Evolutionary conservation across 441 rosid genomes (phyloP).

Genomic region (Erodium moschatum): DNA sequence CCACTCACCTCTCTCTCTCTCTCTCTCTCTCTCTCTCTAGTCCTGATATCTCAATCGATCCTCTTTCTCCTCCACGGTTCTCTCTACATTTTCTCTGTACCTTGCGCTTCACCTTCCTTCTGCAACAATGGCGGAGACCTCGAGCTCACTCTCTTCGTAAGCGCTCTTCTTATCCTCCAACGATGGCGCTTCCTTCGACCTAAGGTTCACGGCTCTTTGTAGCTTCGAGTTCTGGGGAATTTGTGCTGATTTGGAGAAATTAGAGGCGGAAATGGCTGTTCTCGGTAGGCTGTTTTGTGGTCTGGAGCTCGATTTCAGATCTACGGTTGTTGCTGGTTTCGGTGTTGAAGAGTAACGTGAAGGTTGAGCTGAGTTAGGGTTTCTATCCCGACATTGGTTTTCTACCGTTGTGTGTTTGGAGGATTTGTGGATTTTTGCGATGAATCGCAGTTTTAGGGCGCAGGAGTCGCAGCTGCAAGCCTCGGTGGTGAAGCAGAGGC

Average conservation of each 20-base stretch:
- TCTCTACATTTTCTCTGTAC: slow-evolving; percentile 1
- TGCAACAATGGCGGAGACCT: slow-evolving; percentile 15
- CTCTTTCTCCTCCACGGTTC: slow-evolving; percentile 19
- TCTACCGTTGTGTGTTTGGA: slow-evolving; percentile 3
- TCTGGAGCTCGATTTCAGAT: slow-evolving; percentile 31
- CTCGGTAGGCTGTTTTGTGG: slow-evolving; percentile 14
- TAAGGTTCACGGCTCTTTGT: background rate
- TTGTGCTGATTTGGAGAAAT: background rate
- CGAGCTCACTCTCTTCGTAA: slow-evolving; percentile 21
- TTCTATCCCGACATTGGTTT: slow-evolving; percentile 27
- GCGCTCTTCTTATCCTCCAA: slow-evolving; percentile 15
- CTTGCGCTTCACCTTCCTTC: background rate
- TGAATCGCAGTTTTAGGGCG: slow-evolving; percentile 94
- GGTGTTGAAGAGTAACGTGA: slow-evolving; percentile 20
- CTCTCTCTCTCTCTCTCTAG: slow-evolving; percentile 16
- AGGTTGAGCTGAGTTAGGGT: slow-evolving; percentile 35
- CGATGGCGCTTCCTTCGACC: too few relatives aligned
- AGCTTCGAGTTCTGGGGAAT: background rate
- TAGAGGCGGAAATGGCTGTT: slow-evolving; percentile 19
- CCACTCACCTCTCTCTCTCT: slow-evolving; percentile 27
- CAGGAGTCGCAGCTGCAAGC: slow-evolving; percentile 59
- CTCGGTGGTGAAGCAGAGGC: slow-evolving; percentile 55
- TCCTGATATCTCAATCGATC: slow-evolving; percentile 8
- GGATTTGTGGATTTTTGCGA: slow-evolving; percentile 21
- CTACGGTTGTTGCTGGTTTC: slow-evolving; percentile 13